A percentile compares a stretch with the other conserved stretches of the same genome.
phyloP scores from a whole-genome alignment of 345 rosid species.

The Chamaenerion angustifolium region DNA sequence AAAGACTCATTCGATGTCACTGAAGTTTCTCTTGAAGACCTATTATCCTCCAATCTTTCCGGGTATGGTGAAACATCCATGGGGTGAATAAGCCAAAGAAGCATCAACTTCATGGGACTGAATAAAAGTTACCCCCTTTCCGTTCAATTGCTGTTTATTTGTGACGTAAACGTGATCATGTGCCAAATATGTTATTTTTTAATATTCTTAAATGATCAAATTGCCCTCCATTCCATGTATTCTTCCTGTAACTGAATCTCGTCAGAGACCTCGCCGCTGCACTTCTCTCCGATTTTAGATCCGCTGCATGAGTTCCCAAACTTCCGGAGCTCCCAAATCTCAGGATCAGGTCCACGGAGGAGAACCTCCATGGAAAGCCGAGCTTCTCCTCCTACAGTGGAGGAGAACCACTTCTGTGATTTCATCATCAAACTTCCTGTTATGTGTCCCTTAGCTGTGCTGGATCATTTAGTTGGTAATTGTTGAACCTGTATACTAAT shows the following conservation, averaged over 20 bases:
- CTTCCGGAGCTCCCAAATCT: slow-evolving; percentile 6
- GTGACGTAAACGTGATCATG: too few relatives aligned
- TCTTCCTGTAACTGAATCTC: too few relatives aligned
- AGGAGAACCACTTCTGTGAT: too few relatives aligned
- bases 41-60: slow-evolving; percentile 27
- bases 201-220: too few relatives aligned
- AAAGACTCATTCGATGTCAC: slow-evolving; percentile 46
- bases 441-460: too few relatives aligned
- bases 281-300: not conserved
- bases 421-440: too few relatives aligned
- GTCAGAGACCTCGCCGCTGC: not conserved
- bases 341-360: slow-evolving; percentile 4
- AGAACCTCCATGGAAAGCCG: slow-evolving; percentile 14
- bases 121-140: too few relatives aligned
- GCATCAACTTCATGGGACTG: slow-evolving; percentile 35
- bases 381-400: slow-evolving; percentile 28
- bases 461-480: too few relatives aligned
- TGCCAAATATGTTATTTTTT: too few relatives aligned
- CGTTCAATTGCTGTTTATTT: too few relatives aligned
- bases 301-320: slow-evolving; percentile 41
- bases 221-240: too few relatives aligned
- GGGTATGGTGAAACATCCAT: slow-evolving; percentile 80
- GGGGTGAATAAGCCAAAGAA: slow-evolving; percentile 55
- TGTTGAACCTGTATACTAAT: too few relatives aligned
- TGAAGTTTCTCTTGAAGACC: slow-evolving; percentile 36